Base-by-base conservation (phyloP, 148 eudicot genomes). In the Arctostaphylos glauca region DNA sequence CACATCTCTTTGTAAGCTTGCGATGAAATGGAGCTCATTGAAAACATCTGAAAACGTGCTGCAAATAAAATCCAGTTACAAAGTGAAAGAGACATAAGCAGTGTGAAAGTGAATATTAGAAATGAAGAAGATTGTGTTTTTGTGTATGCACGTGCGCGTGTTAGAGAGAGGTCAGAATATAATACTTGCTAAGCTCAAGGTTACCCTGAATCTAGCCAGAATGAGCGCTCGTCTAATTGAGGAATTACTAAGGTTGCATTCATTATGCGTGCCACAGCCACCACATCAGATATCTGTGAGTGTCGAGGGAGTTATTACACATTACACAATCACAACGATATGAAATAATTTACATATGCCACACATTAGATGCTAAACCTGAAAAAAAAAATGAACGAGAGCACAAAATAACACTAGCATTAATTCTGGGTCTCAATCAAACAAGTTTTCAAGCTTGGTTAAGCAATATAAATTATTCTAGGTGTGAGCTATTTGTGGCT, bases 171-270 rank as follows among this genome's bases (percentile, higher is more conserved):
- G 75, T 48, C 15, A 5, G 10, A 47, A 71, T n/a, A 66, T 44
- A 80, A n/a, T n/a, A 66, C 58, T 68, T 13, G 23, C 48, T 75
- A 18, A 77, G 41, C 49, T 25, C 2, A 62, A 75, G 67, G 62
- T 86, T 38, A 95, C 98, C 98, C 93, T 82, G 93, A 87, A 89
- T 95, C 98, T 84, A 91, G 90, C 98, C 98, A 95, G 84, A 93
- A 95, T 54, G 98, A 95, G 81, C 93, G 91, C 81, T 89, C 93
- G 83, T 95, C 98, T 79, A 95, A 88, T 78, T 89, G 92, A 80
- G 98, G 98, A 84, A 95, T 93, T 81, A 95, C 95, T 81, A 95
- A 84, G 55, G 97, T 93, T 74, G 97, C 95, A 88, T 93, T 93
- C 95, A 95, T 87, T 43, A 95, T 90, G 68, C 87, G 94, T 79